Base-by-base conservation (phyloP, 2,329 filamentous ascomycete genomes). In the Fusarium sp. region DNA sequence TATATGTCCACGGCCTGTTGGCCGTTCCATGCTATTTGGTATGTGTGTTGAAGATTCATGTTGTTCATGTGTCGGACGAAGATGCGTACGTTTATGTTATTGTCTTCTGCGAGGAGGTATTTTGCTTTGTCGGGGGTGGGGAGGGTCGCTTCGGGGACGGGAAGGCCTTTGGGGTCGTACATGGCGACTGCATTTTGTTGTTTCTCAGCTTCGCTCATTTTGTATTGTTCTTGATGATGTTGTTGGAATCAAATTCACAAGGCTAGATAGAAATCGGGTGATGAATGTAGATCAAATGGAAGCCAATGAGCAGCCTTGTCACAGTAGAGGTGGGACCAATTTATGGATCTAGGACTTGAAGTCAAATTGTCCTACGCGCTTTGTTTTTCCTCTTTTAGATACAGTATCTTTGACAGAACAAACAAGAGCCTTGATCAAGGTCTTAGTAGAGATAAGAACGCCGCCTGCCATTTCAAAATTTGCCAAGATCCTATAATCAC, bases 61-160 rank as follows among this genome's bases (percentile, higher is more conserved):
- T 19, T 53, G 3, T 63, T 23, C 4, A 53, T 34, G 1, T 21
- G 12, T 4, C 3, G 13, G n/a, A 7, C 19, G 7, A 48, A 25
- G 6, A 53, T 4, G 13, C 14, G 39, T 2, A 25, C 30, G 10
- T 54, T 50, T 23, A 50, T 10, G 14, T 6, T 11, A 7, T 68
- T 67, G 19, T 67, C 65, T 6, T 68, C 64, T 11, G 34, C 65
- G 1, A 67, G 4, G 9, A 64, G 43, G 4, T 45, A 57, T 7
- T 46, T 64, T 30, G 34, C 18, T 23, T n/a, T 4, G 2, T 0
- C 0, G 9, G 18, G 18, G 3, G 1, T 37, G 34, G 34, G 34
- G 18, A 37, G 18, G 0, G 34, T 11, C 7, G 3, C 21, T 0
- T 28, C 4, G 4, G 16, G 4, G 4, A 7, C 3, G 5, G 7